Percentiles rank a stretch among this genome's conserved stretches.
Evolutionary conservation across 2,329 filamentous ascomycete genomes (phyloP).

Genomic region (Clonostachys rhizophaga): DNA sequence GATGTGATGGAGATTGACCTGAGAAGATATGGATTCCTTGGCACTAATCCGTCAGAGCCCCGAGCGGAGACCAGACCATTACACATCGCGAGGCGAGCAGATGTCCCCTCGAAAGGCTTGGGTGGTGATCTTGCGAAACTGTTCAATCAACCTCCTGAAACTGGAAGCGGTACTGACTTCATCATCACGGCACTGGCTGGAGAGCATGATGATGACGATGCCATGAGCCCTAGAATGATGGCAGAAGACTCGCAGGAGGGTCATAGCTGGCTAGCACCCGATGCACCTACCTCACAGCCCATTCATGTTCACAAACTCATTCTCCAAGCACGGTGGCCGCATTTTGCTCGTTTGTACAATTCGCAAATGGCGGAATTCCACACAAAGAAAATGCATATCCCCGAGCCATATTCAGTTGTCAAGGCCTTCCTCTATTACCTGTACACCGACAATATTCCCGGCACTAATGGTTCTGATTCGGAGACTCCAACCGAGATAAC

Average conservation of each 20-base stretch:
- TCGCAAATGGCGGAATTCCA: constrained; percentile 98
- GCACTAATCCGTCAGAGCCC: constrained; percentile 63
- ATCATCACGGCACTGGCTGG: constrained; percentile 84
- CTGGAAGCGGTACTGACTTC: constrained; percentile 85
- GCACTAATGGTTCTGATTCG: constrained; percentile 44
- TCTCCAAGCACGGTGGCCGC: constrained; percentile 90
- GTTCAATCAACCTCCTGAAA: constrained; percentile 82
- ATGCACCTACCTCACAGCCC: constrained; percentile 66
- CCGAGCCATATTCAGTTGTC: constrained; percentile 90
- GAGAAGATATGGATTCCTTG: constrained; percentile 83
- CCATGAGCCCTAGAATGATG: constrained; percentile 44
- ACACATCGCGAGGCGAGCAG: constrained; percentile 37
- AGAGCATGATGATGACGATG: constrained; percentile 63
- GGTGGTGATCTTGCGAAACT: constrained; percentile 81
- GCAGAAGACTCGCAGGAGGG: constrained; percentile 33
- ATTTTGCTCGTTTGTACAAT: constrained; percentile 87
- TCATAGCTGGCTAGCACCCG: constrained; percentile 55
- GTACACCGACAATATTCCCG: constrained; percentile 87
- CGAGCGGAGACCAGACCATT: constrained; percentile 44
- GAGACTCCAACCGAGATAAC: constrained; percentile 73
- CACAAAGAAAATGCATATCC: constrained; percentile 95
- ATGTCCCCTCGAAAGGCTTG: constrained; percentile 61
- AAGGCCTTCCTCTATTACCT: constrained; percentile 94
- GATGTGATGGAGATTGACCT: constrained; percentile 94
- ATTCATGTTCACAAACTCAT: constrained; percentile 97